Base-by-base conservation (phyloP, 73 alveolate species). In the Stentor coeruleus region DNA sequence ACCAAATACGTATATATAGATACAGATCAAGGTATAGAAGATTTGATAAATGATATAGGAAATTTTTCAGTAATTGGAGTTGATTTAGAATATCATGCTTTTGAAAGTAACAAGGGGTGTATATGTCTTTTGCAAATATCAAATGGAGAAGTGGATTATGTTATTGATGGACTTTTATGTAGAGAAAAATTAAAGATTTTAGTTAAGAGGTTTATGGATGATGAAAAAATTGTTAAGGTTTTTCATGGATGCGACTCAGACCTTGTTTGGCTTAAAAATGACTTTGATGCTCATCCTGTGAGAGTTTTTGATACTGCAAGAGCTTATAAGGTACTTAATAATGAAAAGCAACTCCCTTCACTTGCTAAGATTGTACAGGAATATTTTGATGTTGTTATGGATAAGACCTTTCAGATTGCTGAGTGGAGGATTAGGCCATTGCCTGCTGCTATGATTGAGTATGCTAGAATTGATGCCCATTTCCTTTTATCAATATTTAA, bases 121-220 rank as follows among this genome's bases (percentile, higher is more conserved):
- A 2, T 36, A 15, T 66, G 37, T 36, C 20, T 66, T 15, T 20
- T 66, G 14, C 49, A 66, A 2, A 66, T 66, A 33, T 66, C 81
- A 33, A 33, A n/a, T n/a, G 81, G 81, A 33, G 38, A 20, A 20
- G 35, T 15, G 20, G 81, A 66, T 66, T 66, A 15, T 66, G 81
- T 66, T 15, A 30, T 66, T 20, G 81, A 66, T 30, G 37, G 59
- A 14, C 81, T 66, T 33, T 1, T 66, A 74, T 73, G 86, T 55
- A 91, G 92, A 77, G 81, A 66, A 66, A 14, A 28, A 30, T 66
- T 66, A 30, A 66, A 2, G 30, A 30, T 33, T 66, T 33, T 66
- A 2, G n/a, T n/a, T n/a, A n/a, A n/a, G n/a, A n/a, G n/a, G n/a
- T n/a, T n/a, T n/a, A 33, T 66, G 38, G 1, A 30, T 30, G 81